Conservation (phyloP, 2,329 filamentous ascomycete species). For the Lanzia echinophila region DNA sequence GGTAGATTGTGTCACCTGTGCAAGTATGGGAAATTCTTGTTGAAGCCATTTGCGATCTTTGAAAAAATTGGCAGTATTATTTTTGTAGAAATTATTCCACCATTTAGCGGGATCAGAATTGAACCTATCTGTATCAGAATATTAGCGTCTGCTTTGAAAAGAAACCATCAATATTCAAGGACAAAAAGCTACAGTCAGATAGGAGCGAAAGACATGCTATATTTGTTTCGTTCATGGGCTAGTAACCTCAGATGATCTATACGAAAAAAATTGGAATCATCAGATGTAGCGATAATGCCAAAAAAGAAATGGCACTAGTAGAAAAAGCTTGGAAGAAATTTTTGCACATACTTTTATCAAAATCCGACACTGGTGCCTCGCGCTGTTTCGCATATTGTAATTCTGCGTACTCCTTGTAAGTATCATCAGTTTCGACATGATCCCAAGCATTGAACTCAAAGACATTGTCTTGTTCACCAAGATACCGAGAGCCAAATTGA, state of each 20-base stretch:
- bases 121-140: slow-evolving; percentile 57
- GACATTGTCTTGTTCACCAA: slow-evolving; percentile 79
- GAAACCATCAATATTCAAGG: slow-evolving; percentile 7
- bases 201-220: slow-evolving; percentile 63
- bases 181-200: slow-evolving; percentile 47
- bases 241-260: slow-evolving; percentile 49
- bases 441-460: slow-evolving; percentile 99
- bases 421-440: slow-evolving; percentile 86
- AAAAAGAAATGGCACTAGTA: slow-evolving; percentile 7
- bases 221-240: slow-evolving; percentile 52
- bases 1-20: slow-evolving; percentile 62
- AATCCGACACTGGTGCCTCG: slow-evolving; percentile 80
- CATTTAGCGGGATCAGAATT: slow-evolving; percentile 87
- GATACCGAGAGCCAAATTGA: slow-evolving; percentile 84
- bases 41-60: slow-evolving; percentile 96
- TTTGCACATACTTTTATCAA: slow-evolving; percentile 67
- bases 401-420: slow-evolving; percentile 80
- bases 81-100: slow-evolving; percentile 98
- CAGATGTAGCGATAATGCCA: slow-evolving; percentile 47
- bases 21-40: slow-evolving; percentile 91
- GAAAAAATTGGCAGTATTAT: slow-evolving; percentile 97
- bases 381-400: slow-evolving; percentile 81
- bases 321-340: slow-evolving; percentile 1
- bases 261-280: slow-evolving; percentile 53
- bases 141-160: slow-evolving; percentile 34